Base-by-base conservation (phyloP, 2,329 filamentous ascomycete genomes). In the Cordyceps javanica region DNA sequence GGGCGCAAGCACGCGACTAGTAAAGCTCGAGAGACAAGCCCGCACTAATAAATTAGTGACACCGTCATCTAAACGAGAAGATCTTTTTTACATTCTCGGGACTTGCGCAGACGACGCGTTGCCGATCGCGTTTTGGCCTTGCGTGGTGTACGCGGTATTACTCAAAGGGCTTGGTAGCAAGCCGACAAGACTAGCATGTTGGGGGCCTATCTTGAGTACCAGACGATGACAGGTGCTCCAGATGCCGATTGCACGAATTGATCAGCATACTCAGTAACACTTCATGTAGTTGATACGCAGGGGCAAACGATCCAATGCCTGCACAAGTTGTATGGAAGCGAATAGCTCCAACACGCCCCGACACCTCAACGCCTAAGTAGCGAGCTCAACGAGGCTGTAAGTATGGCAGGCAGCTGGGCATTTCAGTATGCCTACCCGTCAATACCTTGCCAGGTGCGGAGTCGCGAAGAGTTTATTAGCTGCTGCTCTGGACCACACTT, bases 11-110 rank as follows among this genome's bases (percentile, higher is more conserved):
- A 8, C 6, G n/a, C n/a, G n/a, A n/a, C n/a, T n/a, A n/a, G n/a
- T n/a, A n/a, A n/a, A n/a, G n/a, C n/a, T n/a, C n/a, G n/a, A 42
- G 10, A 46, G 16, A 21, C 41, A 36, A 55, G 38, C 21, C n/a
- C 19, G 32, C 52, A 41, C 52, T 46, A 55, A 44, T 11, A 23
- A 7, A 46, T 30, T 53, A 44, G 51, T 55, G 52, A 46, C 32
- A 26, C 28, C 11, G 10, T 25, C 28, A 46, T 46, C 10, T 30
- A 55, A 21, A 45, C 38, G 52, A 46, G 41, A 55, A 30, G 52
- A 55, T 13, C 41, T 4, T 38, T 38, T n/a, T 46, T 36, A 13
- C 50, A 32, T 41, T 52, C 36, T 52, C 38, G 48, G 6, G 13
- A 8, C 13, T 9, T 14, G 4, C 34, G 34, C 9, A 13, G 6